These are phyloP conservation scores for Arabidopsis thaliana DNA, from an alignment of 345 rosid species.

Conservation along the genomic window DNA sequence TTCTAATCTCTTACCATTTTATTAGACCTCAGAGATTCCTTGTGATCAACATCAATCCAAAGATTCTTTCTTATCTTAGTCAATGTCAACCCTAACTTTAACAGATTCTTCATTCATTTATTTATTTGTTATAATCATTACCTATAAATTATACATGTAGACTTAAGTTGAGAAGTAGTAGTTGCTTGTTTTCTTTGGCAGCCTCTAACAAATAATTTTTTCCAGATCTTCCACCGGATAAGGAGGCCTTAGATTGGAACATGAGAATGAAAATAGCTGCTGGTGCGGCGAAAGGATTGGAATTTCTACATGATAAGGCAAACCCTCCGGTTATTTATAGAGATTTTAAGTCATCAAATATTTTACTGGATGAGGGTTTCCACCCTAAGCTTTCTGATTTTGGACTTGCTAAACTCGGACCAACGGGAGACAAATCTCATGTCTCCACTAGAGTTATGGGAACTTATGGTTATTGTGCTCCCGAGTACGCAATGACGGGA, in stretches of 20 bases:
- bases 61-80: constrained; percentile 33
- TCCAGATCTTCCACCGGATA: constrained; percentile 87
- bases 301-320: constrained; percentile 91
- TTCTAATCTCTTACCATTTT: constrained; percentile 6
- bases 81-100: constrained; percentile 41
- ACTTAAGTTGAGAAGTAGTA: constrained; percentile 31
- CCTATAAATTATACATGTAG: constrained; percentile 9
- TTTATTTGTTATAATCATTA: constrained; percentile 2
- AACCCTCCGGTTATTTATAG: constrained; percentile 96
- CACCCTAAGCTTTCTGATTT: constrained; percentile 97
- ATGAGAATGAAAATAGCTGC: constrained; percentile 97
- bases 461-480: constrained; percentile 99
- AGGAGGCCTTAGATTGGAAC: constrained; percentile 95
- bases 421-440: constrained; percentile 95
- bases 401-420: constrained; percentile 98
- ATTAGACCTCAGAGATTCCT: constrained; percentile 16
- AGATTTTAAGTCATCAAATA: constrained; percentile 97
- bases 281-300: constrained; percentile 97
- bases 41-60: constrained; percentile 12
- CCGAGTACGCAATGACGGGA: constrained; percentile 99
- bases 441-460: constrained; percentile 99
- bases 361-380: constrained; percentile 87
- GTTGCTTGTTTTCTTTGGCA: constrained; percentile 15
- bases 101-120: constrained; percentile 32
- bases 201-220: background rate